Percentiles rank a stretch among this genome's conserved stretches.
Evolutionary conservation across 1,284 basidiomycete genomes (phyloP).

Genomic region (Rhodotorula sp.): DNA sequence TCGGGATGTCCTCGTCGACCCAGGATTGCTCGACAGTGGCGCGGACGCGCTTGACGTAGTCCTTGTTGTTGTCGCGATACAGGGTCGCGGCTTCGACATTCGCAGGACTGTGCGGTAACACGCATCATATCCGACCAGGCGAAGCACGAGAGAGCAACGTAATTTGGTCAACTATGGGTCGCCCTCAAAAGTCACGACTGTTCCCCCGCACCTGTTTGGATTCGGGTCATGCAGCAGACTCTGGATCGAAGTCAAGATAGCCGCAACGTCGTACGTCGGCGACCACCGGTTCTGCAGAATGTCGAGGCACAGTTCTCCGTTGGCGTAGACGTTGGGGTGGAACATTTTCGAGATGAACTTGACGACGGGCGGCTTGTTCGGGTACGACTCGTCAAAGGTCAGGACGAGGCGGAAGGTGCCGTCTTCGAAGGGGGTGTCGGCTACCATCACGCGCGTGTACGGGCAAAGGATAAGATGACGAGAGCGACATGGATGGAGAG

Average conservation of each 20-base stretch:
- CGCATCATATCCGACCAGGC: neutral
- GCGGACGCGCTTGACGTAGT: conserved; percentile 44
- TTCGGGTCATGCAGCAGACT: conserved; percentile 95
- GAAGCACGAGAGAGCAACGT: neutral
- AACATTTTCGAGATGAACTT: conserved; percentile 89
- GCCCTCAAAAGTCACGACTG: neutral
- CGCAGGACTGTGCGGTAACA: conserved; percentile 66
- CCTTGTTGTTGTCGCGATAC: conserved; percentile 95
- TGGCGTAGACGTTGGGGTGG: conserved; percentile 97
- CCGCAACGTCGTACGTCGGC: conserved; percentile 97
- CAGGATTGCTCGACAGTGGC: conserved; percentile 82
- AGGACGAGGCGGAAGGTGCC: conserved; percentile 95
- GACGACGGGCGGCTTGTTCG: conserved; percentile 95
- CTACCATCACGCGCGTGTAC: conserved; percentile 53
- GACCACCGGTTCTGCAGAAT: conserved; percentile 98
- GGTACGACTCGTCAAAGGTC: conserved; percentile 95
- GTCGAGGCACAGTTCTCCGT: conserved; percentile 95
- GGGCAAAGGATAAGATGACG: too few species aligned
- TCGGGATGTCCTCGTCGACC: conserved; percentile 58
- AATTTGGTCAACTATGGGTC: neutral
- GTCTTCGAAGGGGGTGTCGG: conserved; percentile 97
- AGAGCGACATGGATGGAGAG: too few species aligned
- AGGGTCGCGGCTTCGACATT: conserved; percentile 96
- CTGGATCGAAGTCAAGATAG: conserved; percentile 94
- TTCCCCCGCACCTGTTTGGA: conserved; percentile 65